Conservation (phyloP, 768 basidiomycete genomes). For the Albatrellus ellisii region DNA sequence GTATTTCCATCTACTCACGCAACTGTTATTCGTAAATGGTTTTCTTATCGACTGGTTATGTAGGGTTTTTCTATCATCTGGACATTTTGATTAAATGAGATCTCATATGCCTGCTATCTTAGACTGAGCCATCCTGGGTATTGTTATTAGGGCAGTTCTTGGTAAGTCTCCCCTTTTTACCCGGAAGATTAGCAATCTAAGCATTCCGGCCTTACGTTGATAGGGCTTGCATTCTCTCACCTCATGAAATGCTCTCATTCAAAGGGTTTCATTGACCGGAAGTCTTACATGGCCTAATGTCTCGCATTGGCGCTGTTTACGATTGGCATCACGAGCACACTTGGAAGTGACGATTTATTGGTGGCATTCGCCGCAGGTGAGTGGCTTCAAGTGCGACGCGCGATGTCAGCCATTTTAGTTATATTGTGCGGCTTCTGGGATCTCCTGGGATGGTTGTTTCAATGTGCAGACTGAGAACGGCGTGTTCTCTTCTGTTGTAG, state of each 20-base stretch:
- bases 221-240: constrained; percentile 52
- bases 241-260: constrained; percentile 60
- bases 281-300: constrained; percentile 83
- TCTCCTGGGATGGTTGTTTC: constrained; percentile 86
- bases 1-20: constrained; percentile 71
- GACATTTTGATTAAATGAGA: neutral
- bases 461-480: constrained; percentile 73
- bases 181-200: neutral
- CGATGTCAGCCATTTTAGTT: neutral
- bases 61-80: constrained; percentile 20
- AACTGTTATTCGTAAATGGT: constrained; percentile 71
- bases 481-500: constrained; percentile 81
- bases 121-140: constrained; percentile 79
- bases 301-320: constrained; percentile 61
- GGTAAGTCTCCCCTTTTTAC: constrained; percentile 19
- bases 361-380: constrained; percentile 77
- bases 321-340: constrained; percentile 63
- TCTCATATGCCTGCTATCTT: neutral
- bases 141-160: constrained; percentile 46
- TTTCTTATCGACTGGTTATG: constrained; percentile 78
- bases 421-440: constrained; percentile 53
- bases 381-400: constrained; percentile 3
- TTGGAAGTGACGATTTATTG: constrained; percentile 81
- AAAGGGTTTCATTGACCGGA: constrained; percentile 56
- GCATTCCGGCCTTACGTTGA: constrained; percentile 3